Evolutionary conservation across 495 filamentous ascomycete species (phyloP), one percentile per base, ranked within the genome.

Genomic region (Friedmanniomyces simplex): DNA sequence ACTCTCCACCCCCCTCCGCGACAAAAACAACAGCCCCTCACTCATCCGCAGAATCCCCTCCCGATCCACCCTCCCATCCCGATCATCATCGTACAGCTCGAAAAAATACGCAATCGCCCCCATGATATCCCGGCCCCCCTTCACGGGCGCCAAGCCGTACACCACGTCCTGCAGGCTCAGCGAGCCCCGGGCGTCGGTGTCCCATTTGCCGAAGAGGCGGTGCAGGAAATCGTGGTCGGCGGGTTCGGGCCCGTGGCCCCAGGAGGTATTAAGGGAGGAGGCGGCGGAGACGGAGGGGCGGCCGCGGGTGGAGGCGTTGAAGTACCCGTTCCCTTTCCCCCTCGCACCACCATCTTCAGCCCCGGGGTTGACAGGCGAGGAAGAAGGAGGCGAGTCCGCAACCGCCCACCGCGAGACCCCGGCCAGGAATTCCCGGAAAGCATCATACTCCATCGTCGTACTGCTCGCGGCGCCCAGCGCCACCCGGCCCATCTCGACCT

Each of bases 51-150:
- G 73, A 55, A 98, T 97, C 18, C 93, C 93, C 70, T 98, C 93
- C 3, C 94, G 83, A 70, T 98, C 93, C n/a, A 98, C 90, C 60
- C 81, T 86, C 7, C 94, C 93, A 69, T 94, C 88, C 1, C 84
- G 82, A 66, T 88, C 84, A 63, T 98, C 91, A 68, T 97, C 94
- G 66, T 97, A 95, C 0, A 98, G 80, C 66, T 96, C 84, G 63
- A 97, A 98, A 72, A 97, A 98, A 68, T 96, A 97, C 49, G 82
- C 89, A 66, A 98, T 97, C 59, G 84, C 90, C 32, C 88, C 86
- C 91, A 97, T 96, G 61, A 98, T 95, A 69, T 97, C 93, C 41
- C 83, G 82, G 24, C 86, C 87, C 7, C 94, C 91, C 69, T 95
- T 96, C 52, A 98, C 84, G 36, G 85, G 82, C 1, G 93, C 89